These are phyloP conservation scores for Psilocybe azurescens DNA, from an alignment of 768 basidiomycete genomes.

Conservation along the genomic window DNA sequence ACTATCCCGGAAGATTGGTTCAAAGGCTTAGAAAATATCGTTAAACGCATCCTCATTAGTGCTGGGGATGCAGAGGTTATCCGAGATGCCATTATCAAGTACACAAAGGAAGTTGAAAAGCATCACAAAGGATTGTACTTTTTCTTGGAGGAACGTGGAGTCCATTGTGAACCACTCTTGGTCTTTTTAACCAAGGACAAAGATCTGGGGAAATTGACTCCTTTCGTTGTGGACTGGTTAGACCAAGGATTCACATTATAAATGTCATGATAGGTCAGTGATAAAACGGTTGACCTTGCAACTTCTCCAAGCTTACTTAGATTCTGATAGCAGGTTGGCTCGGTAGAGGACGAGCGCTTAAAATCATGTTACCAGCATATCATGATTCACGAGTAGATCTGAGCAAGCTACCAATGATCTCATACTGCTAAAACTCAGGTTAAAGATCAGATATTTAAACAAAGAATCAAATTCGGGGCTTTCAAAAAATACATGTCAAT, in stretches of 20 bases:
- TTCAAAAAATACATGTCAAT: too few relatives aligned
- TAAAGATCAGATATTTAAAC: too few relatives aligned
- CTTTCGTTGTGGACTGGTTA: slow-evolving; percentile 19
- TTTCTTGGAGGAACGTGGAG: slow-evolving; percentile 18
- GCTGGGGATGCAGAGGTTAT: slow-evolving; percentile 29
- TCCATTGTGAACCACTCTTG: slow-evolving; percentile 20
- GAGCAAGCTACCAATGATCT: too few relatives aligned
- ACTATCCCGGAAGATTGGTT: slow-evolving; percentile 33
- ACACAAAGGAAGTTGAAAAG: slow-evolving; percentile 14
- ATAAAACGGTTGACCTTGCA: too few relatives aligned
- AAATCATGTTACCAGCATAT: too few relatives aligned
- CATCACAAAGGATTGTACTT: slow-evolving; percentile 14
- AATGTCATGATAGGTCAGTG: too few relatives aligned
- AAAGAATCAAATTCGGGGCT: too few relatives aligned
- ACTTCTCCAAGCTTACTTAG: too few relatives aligned
- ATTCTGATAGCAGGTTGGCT: too few relatives aligned
- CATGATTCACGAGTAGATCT: too few relatives aligned
- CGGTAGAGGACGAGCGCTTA: too few relatives aligned
- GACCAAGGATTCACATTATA: background rate
- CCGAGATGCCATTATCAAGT: slow-evolving; percentile 27
- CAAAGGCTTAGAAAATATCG: slow-evolving; percentile 26
- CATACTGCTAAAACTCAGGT: too few relatives aligned
- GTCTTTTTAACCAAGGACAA: slow-evolving; percentile 6
- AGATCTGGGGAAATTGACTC: slow-evolving; percentile 6
- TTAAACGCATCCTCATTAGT: slow-evolving; percentile 31